Base-by-base conservation (phyloP, 2,329 filamentous ascomycete genomes). In the Aspergillus oerlinghausenensis region DNA sequence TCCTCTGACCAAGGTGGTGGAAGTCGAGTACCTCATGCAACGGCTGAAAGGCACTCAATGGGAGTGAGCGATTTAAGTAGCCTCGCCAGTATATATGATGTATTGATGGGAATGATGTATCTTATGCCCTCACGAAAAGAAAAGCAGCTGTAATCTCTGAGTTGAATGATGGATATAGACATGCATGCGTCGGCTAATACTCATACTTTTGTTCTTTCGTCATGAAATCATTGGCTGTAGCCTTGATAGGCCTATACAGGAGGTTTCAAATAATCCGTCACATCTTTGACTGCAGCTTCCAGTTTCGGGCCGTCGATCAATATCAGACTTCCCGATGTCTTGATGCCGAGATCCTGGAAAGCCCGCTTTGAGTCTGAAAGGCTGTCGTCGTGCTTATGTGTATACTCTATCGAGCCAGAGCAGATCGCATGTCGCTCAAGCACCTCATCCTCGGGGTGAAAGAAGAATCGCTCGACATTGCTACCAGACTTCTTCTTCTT, bases 1-100 rank as follows among this genome's bases (percentile, higher is more conserved):
- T 65, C 94, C 94, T 0, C 76, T 97, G 73, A 99, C 94, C n/a
- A 99, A 99, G 75, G 88, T 92, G 62, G 93, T 99, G 43, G 94
- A 99, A 80, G 92, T 99, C 9, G 94, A 99, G 67, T 99, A 99
- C 73, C 80, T 99, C 65, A 96, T 99, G 90, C 91, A 97, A 75
- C 84, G 94, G 61, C 78, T 99, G 54, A 84, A 77, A 64, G 77
- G 77, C 28, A 80, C 78, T 3, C 60, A 79, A 67, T 80, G 78
- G 78, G 76, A 79, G 61, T 77, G 61, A 70, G 49, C 10, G 26
- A 43, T 25, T 55, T 38, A 7, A 4, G 2, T 26, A 9, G 23
- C 43, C 6, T 47, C 43, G 4, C 10, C 21, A 23, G 43, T 47
- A 25, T 47, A 47, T 49, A 54, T 47, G 47, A 54, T 26, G 38